phyloP scores from a whole-genome alignment of 331 rosid genomes.

The Saraca asoca region DNA sequence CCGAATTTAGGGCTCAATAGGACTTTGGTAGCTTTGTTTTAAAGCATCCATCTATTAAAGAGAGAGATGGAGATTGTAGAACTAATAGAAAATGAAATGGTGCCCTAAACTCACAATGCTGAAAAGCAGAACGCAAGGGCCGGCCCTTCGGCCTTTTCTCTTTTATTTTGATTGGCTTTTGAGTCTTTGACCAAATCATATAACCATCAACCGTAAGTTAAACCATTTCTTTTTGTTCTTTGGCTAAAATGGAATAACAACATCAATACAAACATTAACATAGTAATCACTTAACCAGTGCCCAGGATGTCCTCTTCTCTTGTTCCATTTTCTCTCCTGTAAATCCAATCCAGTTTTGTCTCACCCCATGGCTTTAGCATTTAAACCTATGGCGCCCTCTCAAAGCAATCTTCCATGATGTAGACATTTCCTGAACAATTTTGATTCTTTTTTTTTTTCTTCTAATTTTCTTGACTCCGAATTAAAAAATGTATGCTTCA shows the following conservation, averaged over 20 bases:
- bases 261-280: neutral
- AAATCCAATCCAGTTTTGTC: conserved; percentile 21
- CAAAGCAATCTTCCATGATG: neutral
- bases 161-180: conserved; percentile 7
- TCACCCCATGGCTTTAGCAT: neutral
- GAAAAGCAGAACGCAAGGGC: neutral
- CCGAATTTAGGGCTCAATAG: too few relatives aligned
- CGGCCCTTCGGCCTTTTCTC: neutral
- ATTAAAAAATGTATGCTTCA: neutral
- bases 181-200: conserved; percentile 22
- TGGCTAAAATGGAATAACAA: neutral
- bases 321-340: neutral
- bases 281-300: neutral
- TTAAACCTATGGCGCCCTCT: too few relatives aligned
- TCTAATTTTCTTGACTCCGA: neutral
- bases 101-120: too few relatives aligned
- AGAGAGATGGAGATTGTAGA: too few relatives aligned
- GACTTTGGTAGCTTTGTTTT: too few relatives aligned
- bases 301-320: neutral
- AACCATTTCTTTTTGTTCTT: neutral
- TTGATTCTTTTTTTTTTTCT: neutral
- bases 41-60: too few relatives aligned
- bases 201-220: neutral
- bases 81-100: too few relatives aligned
- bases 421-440: neutral